Conservation (phyloP, 83 land plant species). For the Diphasiastrum complanatum region DNA sequence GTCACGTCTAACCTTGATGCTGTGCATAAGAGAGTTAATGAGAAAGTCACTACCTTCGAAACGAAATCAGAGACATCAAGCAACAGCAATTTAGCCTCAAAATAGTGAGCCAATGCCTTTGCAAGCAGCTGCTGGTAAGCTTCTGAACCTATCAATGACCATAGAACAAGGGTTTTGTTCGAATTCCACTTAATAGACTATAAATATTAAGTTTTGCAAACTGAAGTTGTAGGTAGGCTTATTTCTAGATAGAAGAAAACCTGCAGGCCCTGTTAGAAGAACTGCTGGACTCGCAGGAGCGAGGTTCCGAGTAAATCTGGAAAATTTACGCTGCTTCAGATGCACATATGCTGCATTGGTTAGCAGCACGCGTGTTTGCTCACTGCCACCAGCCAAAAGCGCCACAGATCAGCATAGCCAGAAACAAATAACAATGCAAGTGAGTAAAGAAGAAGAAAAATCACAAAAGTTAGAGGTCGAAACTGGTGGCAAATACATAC, state of each 20-base stretch:
- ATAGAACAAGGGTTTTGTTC: too few species aligned
- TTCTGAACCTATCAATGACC: slow-evolving; percentile 42
- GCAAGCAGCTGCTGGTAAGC: slow-evolving; percentile 87
- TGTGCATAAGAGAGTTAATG: too few species aligned
- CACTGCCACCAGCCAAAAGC: too few species aligned
- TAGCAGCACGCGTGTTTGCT: slow-evolving; percentile 59
- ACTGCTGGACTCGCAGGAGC: slow-evolving; percentile 84
- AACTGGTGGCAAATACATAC: too few species aligned
- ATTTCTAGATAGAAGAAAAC: too few species aligned
- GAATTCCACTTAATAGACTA: too few species aligned
- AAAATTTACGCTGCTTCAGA: slow-evolving; percentile 53
- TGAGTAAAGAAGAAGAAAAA: neutral
- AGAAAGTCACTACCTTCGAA: slow-evolving; percentile 67
- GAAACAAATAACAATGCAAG: too few species aligned
- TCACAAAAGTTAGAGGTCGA: too few species aligned
- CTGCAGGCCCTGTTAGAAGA: slow-evolving; percentile 76
- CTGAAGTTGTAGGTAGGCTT: too few species aligned
- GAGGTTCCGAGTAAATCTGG: slow-evolving; percentile 62
- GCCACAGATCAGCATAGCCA: too few species aligned
- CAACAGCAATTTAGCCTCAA: slow-evolving; percentile 68
- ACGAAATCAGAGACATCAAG: slow-evolving; percentile 72
- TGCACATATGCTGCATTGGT: slow-evolving; percentile 84
- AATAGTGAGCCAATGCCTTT: slow-evolving; percentile 70
- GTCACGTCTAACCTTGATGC: too few species aligned
- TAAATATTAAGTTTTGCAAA: too few species aligned